phyloP scores from a whole-genome alignment of 257 asterid genomes.

The Capsicum baccatum region DNA sequence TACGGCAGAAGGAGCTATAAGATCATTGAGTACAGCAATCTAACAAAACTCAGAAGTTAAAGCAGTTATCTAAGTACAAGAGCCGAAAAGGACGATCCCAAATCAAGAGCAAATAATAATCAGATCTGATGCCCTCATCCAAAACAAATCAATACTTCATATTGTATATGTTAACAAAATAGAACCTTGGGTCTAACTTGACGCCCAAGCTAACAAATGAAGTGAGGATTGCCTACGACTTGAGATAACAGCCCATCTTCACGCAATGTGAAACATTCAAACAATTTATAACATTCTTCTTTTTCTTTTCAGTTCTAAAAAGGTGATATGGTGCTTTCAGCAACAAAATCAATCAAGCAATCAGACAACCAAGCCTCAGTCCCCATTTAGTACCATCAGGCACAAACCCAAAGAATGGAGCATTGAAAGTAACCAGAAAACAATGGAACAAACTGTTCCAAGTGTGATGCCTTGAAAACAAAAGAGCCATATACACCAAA shows the following conservation, averaged over 20 bases:
- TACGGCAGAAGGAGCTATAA: background rate
- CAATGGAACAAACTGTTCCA: background rate
- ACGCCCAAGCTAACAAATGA: background rate
- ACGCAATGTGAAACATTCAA: background rate
- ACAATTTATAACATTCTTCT: background rate
- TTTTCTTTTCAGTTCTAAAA: background rate
- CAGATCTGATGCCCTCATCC: background rate
- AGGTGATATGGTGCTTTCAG: background rate
- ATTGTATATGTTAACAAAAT: background rate
- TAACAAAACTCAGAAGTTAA: background rate
- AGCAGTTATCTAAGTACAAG: background rate
- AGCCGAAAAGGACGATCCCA: background rate
- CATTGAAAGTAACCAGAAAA: background rate
- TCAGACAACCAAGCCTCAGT: background rate
- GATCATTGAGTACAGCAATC: slow-evolving; percentile 1
- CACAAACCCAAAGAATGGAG: background rate
- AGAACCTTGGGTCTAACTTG: background rate
- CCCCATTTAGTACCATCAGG: background rate
- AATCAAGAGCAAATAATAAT: background rate
- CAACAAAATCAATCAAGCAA: background rate
- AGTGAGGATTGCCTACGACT: background rate
- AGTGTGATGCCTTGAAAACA: background rate
- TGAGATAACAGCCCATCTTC: background rate
- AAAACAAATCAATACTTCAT: background rate
- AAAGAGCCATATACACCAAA: background rate